phyloP scores from a whole-genome alignment of 2,329 filamentous ascomycete genomes.

The Aspergillus quadrilineatus region DNA sequence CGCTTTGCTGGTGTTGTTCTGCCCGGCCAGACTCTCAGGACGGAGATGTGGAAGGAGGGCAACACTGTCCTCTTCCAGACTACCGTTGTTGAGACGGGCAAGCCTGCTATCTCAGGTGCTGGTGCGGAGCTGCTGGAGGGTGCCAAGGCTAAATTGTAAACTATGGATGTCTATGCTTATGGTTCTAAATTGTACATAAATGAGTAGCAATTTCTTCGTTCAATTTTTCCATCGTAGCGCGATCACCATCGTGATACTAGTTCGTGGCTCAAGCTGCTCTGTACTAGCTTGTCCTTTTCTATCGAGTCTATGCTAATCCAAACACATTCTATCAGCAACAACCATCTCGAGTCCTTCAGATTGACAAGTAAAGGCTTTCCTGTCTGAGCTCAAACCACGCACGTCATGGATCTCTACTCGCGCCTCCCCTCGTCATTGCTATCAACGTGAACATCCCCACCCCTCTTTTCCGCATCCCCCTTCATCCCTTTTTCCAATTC shows the following conservation, averaged over 20 bases:
- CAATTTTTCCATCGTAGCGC: neutral
- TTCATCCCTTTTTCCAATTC: slow-evolving; percentile 17
- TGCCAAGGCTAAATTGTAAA: slow-evolving; percentile 53
- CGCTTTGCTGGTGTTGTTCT: slow-evolving; percentile 82
- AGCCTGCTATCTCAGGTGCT: slow-evolving; percentile 77
- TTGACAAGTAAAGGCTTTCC: too few species aligned
- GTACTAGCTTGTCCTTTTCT: too few species aligned
- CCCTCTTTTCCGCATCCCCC: slow-evolving; percentile 5
- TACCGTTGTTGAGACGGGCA: slow-evolving; percentile 89
- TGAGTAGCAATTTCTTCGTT: neutral
- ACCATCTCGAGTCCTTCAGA: too few species aligned
- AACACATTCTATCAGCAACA: too few species aligned
- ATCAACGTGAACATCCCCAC: neutral
- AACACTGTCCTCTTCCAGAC: slow-evolving; percentile 78
- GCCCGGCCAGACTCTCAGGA: slow-evolving; percentile 84
- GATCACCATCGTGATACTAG: neutral
- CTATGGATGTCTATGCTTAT: neutral
- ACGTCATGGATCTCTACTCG: neutral
- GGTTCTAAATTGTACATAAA: neutral
- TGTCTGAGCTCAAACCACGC: too few species aligned
- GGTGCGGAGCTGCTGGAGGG: slow-evolving; percentile 69
- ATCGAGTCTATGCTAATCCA: too few species aligned
- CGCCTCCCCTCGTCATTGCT: neutral
- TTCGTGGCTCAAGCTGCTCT: too few species aligned
- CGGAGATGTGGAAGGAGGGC: slow-evolving; percentile 92